Evolutionary conservation across 148 eudicot genomes (phyloP).

Genomic region (Rhododendron molle): DNA sequence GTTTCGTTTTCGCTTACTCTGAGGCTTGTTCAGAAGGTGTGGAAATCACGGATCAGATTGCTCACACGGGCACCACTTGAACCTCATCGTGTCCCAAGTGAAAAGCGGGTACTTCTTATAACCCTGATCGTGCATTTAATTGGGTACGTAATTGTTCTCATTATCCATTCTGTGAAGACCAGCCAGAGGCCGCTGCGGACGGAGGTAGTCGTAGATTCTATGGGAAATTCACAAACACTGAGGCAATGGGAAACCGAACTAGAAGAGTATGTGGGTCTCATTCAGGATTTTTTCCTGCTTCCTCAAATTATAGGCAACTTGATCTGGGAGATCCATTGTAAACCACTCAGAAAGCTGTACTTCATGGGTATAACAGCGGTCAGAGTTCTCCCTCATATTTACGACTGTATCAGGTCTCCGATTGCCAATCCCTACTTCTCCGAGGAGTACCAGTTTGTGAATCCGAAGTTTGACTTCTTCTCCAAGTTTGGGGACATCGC

Average conservation of each 20-base stretch:
- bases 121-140: conserved; percentile 51
- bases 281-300: conserved; percentile 81
- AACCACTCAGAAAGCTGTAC: conserved; percentile 60
- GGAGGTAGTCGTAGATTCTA: conserved; percentile 28
- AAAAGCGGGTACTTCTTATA: conserved; percentile 45
- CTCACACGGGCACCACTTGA: conserved; percentile 40
- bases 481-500: conserved; percentile 72
- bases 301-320: conserved; percentile 80
- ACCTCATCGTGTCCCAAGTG: conserved; percentile 57
- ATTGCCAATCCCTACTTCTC: conserved; percentile 57
- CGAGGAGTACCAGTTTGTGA: conserved; percentile 69
- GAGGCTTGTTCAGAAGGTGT: conserved; percentile 73
- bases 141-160: conserved; percentile 53
- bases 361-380: conserved; percentile 66
- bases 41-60: conserved; percentile 58
- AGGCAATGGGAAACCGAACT: conserved; percentile 62
- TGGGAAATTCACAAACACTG: conserved; percentile 34
- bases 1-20: conserved; percentile 57
- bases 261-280: conserved; percentile 74
- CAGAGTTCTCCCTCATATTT: conserved; percentile 75
- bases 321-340: conserved; percentile 59
- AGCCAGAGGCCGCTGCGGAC: conserved; percentile 36
- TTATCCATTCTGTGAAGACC: conserved; percentile 40
- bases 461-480: conserved; percentile 56
- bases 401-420: conserved; percentile 54